Base-by-base conservation (phyloP, 2,329 filamentous ascomycete genomes). In the Eutypella sp. region DNA sequence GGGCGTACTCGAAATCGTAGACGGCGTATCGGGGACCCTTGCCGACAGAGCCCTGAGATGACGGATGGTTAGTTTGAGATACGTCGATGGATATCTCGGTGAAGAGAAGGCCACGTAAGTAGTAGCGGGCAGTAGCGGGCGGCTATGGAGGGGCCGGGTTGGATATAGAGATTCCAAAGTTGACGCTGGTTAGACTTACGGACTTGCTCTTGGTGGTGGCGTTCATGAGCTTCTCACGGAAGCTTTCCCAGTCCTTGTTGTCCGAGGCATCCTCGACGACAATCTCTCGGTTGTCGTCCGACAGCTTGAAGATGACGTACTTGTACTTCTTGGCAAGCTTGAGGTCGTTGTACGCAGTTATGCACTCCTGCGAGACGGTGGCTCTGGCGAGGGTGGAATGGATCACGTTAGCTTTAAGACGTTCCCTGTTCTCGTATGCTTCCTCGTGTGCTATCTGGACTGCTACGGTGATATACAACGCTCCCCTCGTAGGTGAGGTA, bases 261-360 rank as follows among this genome's bases (percentile, higher is more conserved):
- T 71, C 72, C 48, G 82, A 86, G 45, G 81, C 76, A 67, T 88
- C 82, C 70, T 92, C 87, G 59, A 93, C 81, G 48, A 87, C 83
- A 66, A 93, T 89, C 72, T 89, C 71, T 72, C 85, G 89, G 78
- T 83, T 82, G 75, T 90, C 79, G 70, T 91, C 86, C 55, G 83
- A 85, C 66, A 93, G 82, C 79, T 90, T 89, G 84, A 81, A 92
- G 77, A 93, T 82, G 74, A 93, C 85, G 79, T 81, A 95, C 74
- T 89, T 91, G 75, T 82, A 77, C 75, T 81, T 82, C 73, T 90
- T 90, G 71, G 72, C 76, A 59, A 90, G 82, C 81, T 92, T 92
- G 57, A 92, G 79, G 58, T 91, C 84, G 70, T 91, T 89, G 79
- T 85, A 92, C 49, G 74, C 69, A 57, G 67, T 67, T 66, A 82